These are phyloP conservation scores for Tagetes erecta DNA, from an alignment of 129 eudicot species.

Conservation along the genomic window DNA sequence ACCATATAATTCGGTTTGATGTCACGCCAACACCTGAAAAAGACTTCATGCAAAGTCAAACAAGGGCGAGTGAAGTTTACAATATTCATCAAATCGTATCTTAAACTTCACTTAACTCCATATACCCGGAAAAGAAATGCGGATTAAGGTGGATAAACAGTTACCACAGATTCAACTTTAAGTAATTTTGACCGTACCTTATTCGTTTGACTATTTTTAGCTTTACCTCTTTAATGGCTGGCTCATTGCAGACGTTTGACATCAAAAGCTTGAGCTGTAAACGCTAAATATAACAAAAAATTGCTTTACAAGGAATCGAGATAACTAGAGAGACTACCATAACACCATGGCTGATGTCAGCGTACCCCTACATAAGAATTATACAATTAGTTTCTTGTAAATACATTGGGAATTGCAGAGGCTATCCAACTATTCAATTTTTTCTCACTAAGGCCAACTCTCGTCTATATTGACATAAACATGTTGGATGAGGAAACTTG, in stretches of 20 bases:
- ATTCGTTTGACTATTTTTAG: background rate
- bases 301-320: background rate
- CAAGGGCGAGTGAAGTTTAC: background rate
- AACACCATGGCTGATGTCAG: slow-evolving; percentile 23
- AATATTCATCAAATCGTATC: background rate
- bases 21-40: slow-evolving; percentile 7
- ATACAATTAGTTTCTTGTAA: background rate
- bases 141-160: background rate
- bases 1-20: background rate
- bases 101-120: background rate
- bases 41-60: background rate
- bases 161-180: background rate
- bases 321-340: background rate
- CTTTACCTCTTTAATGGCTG: slow-evolving; percentile 19
- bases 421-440: background rate
- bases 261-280: background rate
- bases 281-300: background rate
- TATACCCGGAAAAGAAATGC: background rate
- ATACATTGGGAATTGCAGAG: background rate
- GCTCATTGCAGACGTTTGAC: background rate
- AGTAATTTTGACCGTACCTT: background rate
- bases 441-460: background rate
- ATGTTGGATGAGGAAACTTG: background rate
- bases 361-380: background rate
- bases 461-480: background rate